phyloP scores from a whole-genome alignment of 495 filamentous ascomycete species.

The Pseudevernia furfuracea region DNA sequence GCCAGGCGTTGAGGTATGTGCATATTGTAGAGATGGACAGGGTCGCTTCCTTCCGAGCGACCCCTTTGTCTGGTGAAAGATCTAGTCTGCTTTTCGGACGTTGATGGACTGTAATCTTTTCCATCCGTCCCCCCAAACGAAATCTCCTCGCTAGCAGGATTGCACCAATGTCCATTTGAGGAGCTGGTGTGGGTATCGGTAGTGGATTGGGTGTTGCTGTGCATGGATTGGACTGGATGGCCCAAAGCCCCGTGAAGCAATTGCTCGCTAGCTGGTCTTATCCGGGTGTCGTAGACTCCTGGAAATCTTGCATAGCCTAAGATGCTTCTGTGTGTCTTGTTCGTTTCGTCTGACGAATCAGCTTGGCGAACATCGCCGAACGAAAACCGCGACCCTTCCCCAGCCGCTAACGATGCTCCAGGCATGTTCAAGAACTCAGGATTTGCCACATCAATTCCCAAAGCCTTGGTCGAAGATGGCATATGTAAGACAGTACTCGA shows the following conservation, averaged over 20 bases:
- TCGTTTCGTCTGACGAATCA: not conserved
- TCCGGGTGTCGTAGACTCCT: slow-evolving; percentile 11
- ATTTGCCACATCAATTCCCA: not conserved
- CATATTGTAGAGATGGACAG: slow-evolving; percentile 23
- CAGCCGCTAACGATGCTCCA: slow-evolving; percentile 2
- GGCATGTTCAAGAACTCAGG: slow-evolving; percentile 4
- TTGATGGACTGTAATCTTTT: slow-evolving; percentile 15
- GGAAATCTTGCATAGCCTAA: not conserved
- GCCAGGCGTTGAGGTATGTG: slow-evolving; percentile 21
- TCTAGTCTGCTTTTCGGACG: slow-evolving; percentile 2
- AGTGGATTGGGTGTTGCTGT: not conserved
- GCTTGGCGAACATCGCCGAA: not conserved
- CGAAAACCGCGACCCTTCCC: slow-evolving; percentile 2
- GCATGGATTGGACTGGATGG: slow-evolving; percentile 2
- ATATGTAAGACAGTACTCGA: slow-evolving; percentile 10
- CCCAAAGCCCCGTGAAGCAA: slow-evolving; percentile 15
- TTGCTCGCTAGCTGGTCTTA: slow-evolving; percentile 15
- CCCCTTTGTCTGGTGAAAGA: slow-evolving; percentile 5
- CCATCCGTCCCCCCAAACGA: slow-evolving; percentile 20
- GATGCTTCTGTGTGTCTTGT: not conserved
- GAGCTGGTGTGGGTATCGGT: not conserved
- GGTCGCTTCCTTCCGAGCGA: slow-evolving; percentile 14
- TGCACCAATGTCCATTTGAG: slow-evolving; percentile 1
- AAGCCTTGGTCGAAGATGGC: slow-evolving; percentile 6
- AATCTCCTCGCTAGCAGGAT: slow-evolving; percentile 12